Percentiles rank a stretch among this genome's conserved stretches.
Evolutionary conservation across 306 rosid species (phyloP).

Genomic region (Medicago arabica): DNA sequence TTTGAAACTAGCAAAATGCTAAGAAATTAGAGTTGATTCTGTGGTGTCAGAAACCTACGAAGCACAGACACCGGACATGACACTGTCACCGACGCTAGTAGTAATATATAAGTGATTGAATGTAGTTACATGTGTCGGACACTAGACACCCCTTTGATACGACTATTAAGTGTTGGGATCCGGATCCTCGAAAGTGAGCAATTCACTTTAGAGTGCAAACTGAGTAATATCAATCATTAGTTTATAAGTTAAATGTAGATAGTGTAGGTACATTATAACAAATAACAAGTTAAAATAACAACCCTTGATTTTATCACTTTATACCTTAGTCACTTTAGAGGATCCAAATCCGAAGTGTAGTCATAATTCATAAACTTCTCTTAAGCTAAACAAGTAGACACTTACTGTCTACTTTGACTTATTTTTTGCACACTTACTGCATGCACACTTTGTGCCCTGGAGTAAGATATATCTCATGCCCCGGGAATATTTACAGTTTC

Average conservation of each 20-base stretch:
- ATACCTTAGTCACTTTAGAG: too few relatives aligned
- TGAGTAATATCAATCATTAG: too few relatives aligned
- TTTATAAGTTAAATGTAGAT: too few relatives aligned
- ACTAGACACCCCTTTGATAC: background rate
- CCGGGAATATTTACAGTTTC: background rate
- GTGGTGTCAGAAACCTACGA: background rate
- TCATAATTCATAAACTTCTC: background rate
- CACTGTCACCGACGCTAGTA: background rate
- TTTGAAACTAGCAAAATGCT: too few relatives aligned
- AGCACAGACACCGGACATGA: background rate
- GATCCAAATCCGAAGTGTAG: too few relatives aligned
- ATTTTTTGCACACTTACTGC: background rate
- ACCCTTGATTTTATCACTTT: too few relatives aligned
- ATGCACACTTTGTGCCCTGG: slow-evolving; percentile 12
- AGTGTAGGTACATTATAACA: too few relatives aligned
- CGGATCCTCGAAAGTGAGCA: too few relatives aligned
- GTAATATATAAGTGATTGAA: background rate
- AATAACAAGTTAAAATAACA: too few relatives aligned
- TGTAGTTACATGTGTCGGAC: background rate
- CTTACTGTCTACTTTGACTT: slow-evolving; percentile 6
- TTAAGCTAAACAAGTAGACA: background rate
- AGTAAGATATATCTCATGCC: background rate
- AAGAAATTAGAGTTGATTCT: too few relatives aligned
- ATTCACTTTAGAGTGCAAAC: too few relatives aligned
- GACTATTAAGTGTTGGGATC: background rate